Base-by-base conservation (phyloP, 164 flowering plant genomes). In the grape (Vitis vinifera) region DNA sequence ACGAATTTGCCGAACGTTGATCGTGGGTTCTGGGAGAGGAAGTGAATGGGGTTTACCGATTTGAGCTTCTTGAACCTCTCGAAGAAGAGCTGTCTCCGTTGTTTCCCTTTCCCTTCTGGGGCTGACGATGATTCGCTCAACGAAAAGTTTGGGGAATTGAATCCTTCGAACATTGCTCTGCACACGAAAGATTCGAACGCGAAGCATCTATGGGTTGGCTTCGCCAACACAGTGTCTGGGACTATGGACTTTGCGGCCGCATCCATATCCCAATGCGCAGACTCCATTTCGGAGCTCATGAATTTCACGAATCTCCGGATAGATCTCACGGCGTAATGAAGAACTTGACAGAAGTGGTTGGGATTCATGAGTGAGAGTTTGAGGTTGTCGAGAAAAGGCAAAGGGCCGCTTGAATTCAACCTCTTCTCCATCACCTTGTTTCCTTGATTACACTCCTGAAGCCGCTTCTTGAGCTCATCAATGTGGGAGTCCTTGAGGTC, bases 231-330 rank as follows among this genome's bases (percentile, higher is more conserved):
- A 0, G 80, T 74, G 10, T 65, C 73, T 0, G 88, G 82, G 11
- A 79, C 84, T 13, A 90, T 75, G 10, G 86, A 71, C 15, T 72
- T 57, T 0, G 86, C 87, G 1, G 95, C 97, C 0, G 78, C 75
- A 44, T 76, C 81, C 10, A 94, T 77, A 74, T 91, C 90, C 97
- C 98, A 94, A 4, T 79, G 71, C 0, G 92, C 86, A 0, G 82
- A 68, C 59, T 80, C 91, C 98, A 94, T 94, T 69, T 88, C 92
- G 12, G 69, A 68, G n/a, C 85, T 75, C 86, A 94, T 72, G 10
- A 83, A 7, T 73, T 83, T 89, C 71, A 86, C 90, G 68, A 94
- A 92, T 53, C 79, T 78, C 6, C 88, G 68, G 0, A 89, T 68
- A 2, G 97, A 92, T 74, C 88, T 82, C 44, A 86, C 12, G 0